Percentiles rank a stretch among this genome's conserved stretches.
These are phyloP conservation scores for Boletellus deceptivus DNA, from an alignment of 1,284 basidiomycete species.

Conservation along the genomic window DNA sequence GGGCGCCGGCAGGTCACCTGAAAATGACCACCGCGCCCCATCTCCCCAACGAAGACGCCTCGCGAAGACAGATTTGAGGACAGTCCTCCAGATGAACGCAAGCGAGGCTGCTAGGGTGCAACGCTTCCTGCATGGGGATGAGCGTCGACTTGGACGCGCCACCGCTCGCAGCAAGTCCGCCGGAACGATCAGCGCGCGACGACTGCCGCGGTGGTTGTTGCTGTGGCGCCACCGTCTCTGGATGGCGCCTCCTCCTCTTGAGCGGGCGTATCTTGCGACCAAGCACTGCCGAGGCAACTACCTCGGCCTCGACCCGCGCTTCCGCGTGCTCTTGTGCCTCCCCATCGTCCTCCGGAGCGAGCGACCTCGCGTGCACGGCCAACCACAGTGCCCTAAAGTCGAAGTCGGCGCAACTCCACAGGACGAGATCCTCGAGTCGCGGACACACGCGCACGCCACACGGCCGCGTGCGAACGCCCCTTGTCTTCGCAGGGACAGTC, in stretches of 20 bases:
- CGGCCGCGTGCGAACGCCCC: conserved; percentile 10
- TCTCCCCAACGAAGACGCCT: conserved; percentile 37
- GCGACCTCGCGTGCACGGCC: conserved; percentile 40
- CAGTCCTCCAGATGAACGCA: conserved; percentile 41
- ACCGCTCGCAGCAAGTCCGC: conserved; percentile 8
- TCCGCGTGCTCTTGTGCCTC: conserved; percentile 14
- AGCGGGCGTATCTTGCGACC: conserved; percentile 33
- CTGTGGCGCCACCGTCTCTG: conserved; percentile 3
- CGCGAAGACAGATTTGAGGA: conserved; percentile 35
- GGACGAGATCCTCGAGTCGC: conserved; percentile 44
- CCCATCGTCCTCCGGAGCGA: conserved; percentile 13
- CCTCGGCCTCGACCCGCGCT: conserved; percentile 15
- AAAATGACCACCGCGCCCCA: conserved; percentile 34
- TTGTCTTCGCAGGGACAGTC: conserved; percentile 3
- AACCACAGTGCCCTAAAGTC: conserved; percentile 35
- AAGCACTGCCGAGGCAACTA: conserved; percentile 31
- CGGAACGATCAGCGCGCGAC: conserved; percentile 6
- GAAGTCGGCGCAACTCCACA: conserved; percentile 50
- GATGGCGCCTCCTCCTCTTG: conserved; percentile 26
- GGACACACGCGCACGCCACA: conserved; percentile 45
- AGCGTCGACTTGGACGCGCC: conserved; percentile 33
- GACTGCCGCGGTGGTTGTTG: not conserved
- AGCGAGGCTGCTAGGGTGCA: conserved; percentile 36
- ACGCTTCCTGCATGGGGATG: conserved; percentile 35
- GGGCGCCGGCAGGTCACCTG: conserved; percentile 14